Base-by-base conservation (phyloP, 2,329 filamentous ascomycete genomes). In the Sporothrix globosa region DNA sequence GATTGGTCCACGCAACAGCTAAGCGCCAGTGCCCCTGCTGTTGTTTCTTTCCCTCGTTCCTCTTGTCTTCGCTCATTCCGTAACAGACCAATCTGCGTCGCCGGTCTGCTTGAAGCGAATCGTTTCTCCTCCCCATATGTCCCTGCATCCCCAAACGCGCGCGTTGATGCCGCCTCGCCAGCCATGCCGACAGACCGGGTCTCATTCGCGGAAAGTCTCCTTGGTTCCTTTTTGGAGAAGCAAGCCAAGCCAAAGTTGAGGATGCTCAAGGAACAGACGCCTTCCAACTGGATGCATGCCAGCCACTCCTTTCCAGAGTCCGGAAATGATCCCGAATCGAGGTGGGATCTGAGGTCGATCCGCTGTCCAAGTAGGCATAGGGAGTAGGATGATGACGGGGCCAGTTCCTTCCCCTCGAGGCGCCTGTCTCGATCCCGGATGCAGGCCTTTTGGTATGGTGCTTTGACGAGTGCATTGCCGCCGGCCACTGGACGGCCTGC, bases 21-120 rank as follows among this genome's bases (percentile, higher is more conserved):
- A 68, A 68, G 67, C 67, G 67, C 67, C 67, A 34, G 27, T 27
- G 17, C 24, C 67, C 48, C 50, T 46, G 39, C n/a, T 21, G 19
- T 10, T 34, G 4, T 27, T 13, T 17, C 48, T 9, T 24, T 53
- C 14, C 48, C n/a, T 67, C 17, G 27, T 30, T 30, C 48, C n/a
- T 67, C 17, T 3, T 30, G 3, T 24, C 24, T 41, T 13, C 30
- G 7, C 13, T 21, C 46, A 19, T n/a, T 50, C 46, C 46, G 19
- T 21, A 46, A 19, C 13, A 46, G 61, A 34, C 61, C 61, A 65
- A 65, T 65, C 41, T 44, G 44, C 61, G 27, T 30, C 44, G 61
- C 24, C 44, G 34, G 24, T 21, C 5, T 46, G n/a, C n/a, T 63
- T 46, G 21, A 41, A 63, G 46, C 58, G 2, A 46, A 46, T 39